These are phyloP conservation scores for Clavaria fumosa DNA, from an alignment of 768 basidiomycete genomes.

Conservation along the genomic window DNA sequence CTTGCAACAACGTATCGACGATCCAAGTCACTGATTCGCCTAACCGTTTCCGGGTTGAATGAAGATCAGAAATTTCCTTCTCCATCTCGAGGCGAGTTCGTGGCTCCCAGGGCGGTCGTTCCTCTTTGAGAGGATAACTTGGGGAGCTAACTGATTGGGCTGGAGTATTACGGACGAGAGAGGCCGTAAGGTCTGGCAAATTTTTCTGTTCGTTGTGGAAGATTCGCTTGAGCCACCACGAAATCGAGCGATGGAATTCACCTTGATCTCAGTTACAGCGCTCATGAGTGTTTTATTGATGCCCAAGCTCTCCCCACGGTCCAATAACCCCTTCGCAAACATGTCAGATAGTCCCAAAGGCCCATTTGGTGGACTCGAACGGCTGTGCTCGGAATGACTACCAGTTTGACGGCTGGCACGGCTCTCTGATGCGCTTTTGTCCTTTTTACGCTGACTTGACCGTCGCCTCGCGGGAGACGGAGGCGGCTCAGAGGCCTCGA, in stretches of 20 bases:
- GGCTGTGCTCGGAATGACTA: conserved; percentile 8
- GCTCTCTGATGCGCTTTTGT: conserved; percentile 14
- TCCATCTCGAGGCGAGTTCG: conserved; percentile 57
- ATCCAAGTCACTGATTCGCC: conserved; percentile 64
- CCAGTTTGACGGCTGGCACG: conserved; percentile 12
- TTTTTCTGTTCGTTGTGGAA: conserved; percentile 50
- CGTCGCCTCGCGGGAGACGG: conserved; percentile 24
- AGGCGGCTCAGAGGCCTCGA: conserved; percentile 41
- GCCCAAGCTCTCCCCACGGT: conserved; percentile 66
- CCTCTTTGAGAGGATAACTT: conserved; percentile 50
- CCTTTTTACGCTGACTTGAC: conserved; percentile 18
- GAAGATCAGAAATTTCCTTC: conserved; percentile 39
- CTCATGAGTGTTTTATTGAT: conserved; percentile 73
- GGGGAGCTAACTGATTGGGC: conserved; percentile 20
- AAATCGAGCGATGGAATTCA: conserved; percentile 18
- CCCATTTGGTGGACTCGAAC: conserved; percentile 26
- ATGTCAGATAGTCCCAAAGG: conserved; percentile 50
- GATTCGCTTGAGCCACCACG: conserved; percentile 3
- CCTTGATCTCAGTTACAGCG: conserved; percentile 65
- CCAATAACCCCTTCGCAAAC: conserved; percentile 55
- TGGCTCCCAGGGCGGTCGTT: conserved; percentile 56
- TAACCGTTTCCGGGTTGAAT: conserved; percentile 42
- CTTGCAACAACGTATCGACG: conserved; percentile 51
- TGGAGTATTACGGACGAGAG: conserved; percentile 46
- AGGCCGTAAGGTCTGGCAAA: conserved; percentile 67